phyloP scores from a whole-genome alignment of 2,329 filamentous ascomycete species.

The Phaeosphaeriaceae sp. region DNA sequence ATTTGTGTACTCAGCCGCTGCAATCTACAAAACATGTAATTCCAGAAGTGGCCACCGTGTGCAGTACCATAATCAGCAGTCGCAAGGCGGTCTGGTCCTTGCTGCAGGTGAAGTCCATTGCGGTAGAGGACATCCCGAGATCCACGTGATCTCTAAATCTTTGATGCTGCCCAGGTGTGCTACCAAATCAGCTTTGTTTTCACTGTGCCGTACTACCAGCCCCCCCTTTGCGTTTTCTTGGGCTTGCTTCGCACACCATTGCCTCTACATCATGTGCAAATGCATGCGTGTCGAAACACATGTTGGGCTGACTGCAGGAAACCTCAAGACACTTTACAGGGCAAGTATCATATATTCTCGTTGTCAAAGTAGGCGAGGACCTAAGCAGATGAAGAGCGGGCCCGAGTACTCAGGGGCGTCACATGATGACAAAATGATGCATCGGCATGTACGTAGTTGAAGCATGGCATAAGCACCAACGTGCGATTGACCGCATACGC shows the following conservation, averaged over 20 bases:
- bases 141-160: background rate
- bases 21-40: background rate
- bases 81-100: background rate
- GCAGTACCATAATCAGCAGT: background rate
- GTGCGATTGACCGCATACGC: background rate
- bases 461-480: background rate
- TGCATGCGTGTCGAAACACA: background rate
- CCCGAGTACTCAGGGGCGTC: background rate
- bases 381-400: background rate
- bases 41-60: background rate
- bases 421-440: background rate
- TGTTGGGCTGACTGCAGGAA: background rate
- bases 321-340: background rate
- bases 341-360: background rate
- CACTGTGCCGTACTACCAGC: background rate
- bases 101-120: background rate
- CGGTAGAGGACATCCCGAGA: background rate
- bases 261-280: background rate
- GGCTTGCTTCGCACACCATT: background rate
- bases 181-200: background rate
- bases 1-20: background rate
- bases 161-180: background rate
- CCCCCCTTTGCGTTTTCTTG: background rate
- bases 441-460: background rate
- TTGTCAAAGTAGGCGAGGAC: background rate